Percentiles rank a stretch among this genome's conserved stretches.
Evolutionary conservation across 2,329 filamentous ascomycete species (phyloP).

Genomic region (Zalaria obscura): DNA sequence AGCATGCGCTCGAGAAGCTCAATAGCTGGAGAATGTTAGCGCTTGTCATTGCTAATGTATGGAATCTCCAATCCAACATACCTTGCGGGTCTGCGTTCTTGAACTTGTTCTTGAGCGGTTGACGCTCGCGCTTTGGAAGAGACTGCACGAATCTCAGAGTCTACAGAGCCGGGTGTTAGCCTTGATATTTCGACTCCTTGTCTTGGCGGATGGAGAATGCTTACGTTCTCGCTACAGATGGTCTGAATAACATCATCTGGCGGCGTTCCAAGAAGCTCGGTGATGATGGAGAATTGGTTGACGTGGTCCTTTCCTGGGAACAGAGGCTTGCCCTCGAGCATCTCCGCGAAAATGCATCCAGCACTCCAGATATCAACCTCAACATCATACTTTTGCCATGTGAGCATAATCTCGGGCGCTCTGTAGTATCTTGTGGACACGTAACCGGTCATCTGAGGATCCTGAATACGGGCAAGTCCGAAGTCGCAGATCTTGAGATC

Average conservation of each 20-base stretch:
- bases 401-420: slow-evolving; percentile 98
- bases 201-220: neutral
- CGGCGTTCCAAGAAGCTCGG: slow-evolving; percentile 86
- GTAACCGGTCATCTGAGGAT: slow-evolving; percentile 98
- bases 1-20: slow-evolving; percentile 94
- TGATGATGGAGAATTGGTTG: slow-evolving; percentile 99
- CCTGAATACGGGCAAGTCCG: slow-evolving; percentile 90
- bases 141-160: slow-evolving; percentile 96
- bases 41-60: neutral
- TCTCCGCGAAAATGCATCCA: slow-evolving; percentile 97
- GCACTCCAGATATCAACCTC: slow-evolving; percentile 99
- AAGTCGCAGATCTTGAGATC: slow-evolving; percentile 99
- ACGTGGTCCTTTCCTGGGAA: slow-evolving; percentile 99
- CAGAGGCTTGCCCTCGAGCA: slow-evolving; percentile 94
- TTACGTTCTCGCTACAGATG: slow-evolving; percentile 93
- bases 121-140: slow-evolving; percentile 82
- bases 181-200: neutral
- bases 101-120: slow-evolving; percentile 79
- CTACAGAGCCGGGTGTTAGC: slow-evolving; percentile 28
- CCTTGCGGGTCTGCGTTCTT: slow-evolving; percentile 81
- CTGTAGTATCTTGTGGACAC: slow-evolving; percentile 98
- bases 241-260: slow-evolving; percentile 98
- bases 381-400: slow-evolving; percentile 99
- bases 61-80: slow-evolving; percentile 26
- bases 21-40: slow-evolving; percentile 45